Conservation (phyloP, 441 rosid genomes). For the Pelargonium fulgidum region DNA sequence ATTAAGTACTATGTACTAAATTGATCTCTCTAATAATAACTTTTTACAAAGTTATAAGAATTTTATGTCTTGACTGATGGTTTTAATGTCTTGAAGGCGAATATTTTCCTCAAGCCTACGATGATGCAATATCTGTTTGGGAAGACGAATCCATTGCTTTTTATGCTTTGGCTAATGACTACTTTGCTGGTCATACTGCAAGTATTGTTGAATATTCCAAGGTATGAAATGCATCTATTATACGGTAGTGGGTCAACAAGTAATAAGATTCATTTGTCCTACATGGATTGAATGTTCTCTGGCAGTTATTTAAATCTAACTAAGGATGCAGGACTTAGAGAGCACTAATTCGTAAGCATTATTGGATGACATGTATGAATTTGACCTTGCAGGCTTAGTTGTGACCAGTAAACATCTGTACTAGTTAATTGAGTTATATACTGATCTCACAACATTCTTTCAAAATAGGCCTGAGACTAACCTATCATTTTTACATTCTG, state of each 20-base stretch:
- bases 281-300: not conserved
- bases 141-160: conserved; percentile 82
- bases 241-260: too few relatives aligned
- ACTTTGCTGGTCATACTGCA: conserved; percentile 50
- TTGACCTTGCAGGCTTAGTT: not conserved
- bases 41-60: not conserved
- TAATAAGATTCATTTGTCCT: not conserved
- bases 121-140: conserved; percentile 53
- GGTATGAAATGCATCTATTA: conserved; percentile 30
- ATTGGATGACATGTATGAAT: not conserved
- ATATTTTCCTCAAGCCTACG: conserved; percentile 76
- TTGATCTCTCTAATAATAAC: too few relatives aligned
- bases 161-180: conserved; percentile 64
- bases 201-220: conserved; percentile 50
- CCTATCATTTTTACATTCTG: conserved; percentile 12
- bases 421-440: too few relatives aligned
- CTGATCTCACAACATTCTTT: not conserved
- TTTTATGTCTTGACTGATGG: conserved; percentile 9
- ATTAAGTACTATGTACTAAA: too few relatives aligned
- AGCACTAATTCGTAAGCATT: not conserved
- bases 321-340: not conserved
- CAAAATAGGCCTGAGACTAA: not conserved
- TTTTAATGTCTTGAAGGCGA: conserved; percentile 38
- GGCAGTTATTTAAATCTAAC: too few relatives aligned
- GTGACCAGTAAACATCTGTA: not conserved